These are phyloP conservation scores for Pseudocercospora macadamiae DNA, from an alignment of 2,329 filamentous ascomycete species.

Conservation along the genomic window DNA sequence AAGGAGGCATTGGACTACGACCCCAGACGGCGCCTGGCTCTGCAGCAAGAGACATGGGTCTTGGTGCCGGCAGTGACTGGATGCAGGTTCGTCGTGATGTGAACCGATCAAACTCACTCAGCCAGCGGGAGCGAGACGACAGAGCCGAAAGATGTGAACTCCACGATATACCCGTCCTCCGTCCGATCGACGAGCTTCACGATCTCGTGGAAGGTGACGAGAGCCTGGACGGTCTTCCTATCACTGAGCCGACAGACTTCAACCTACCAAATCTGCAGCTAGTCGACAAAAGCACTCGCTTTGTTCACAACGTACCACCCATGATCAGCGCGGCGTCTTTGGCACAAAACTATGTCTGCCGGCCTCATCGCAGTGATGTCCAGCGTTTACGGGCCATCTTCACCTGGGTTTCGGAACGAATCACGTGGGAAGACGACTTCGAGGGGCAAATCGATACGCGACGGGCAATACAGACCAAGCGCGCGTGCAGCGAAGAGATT, in stretches of 20 bases:
- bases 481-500: conserved; percentile 87
- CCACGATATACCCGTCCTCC: conserved; percentile 86
- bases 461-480: conserved; percentile 79
- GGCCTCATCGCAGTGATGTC: conserved; percentile 91
- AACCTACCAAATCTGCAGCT: conserved; percentile 69
- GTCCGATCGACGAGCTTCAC: conserved; percentile 85
- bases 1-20: conserved; percentile 49
- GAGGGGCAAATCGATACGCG: conserved; percentile 82
- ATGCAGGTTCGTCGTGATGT: conserved; percentile 96
- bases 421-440: conserved; percentile 93
- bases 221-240: conserved; percentile 78
- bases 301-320: conserved; percentile 75
- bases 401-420: conserved; percentile 94
- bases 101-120: conserved; percentile 91
- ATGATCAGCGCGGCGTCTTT: conserved; percentile 80
- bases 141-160: conserved; percentile 88
- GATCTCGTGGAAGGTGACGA: conserved; percentile 89
- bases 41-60: conserved; percentile 70
- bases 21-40: conserved; percentile 31
- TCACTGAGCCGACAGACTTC: conserved; percentile 83
- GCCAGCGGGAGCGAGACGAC: conserved; percentile 82
- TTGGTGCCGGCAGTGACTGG: conserved; percentile 74
- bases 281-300: conserved; percentile 94
- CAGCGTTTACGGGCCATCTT: conserved; percentile 93
- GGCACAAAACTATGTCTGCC: conserved; percentile 88